Evolutionary conservation across 306 rosid genomes (phyloP), one percentile per base, ranked within the genome.

Genomic region (Glycyrrhiza uralensis): DNA sequence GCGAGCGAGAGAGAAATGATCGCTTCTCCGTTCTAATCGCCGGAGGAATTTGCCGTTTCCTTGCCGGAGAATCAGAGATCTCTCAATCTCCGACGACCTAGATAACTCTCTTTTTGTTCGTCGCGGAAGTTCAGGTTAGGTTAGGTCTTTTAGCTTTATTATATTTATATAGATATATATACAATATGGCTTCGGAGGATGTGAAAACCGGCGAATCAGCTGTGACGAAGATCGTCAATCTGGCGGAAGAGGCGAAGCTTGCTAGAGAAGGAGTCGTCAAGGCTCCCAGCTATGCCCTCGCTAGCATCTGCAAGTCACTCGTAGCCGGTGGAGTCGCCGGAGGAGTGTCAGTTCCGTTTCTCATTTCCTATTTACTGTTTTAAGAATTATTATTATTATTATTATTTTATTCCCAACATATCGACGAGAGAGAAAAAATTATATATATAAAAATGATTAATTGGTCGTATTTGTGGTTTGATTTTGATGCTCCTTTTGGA

Each of bases 251-350:
- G 65, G 93, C 97, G 17, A 95, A 95, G 92, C 92, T 88, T 28
- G 91, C 97, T 1, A 80, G 96, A 50, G 99, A 89, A 64, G 96
- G 92, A 45, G 99, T 91, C 19, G 99, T 95, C 32, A 88, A 81
- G 74, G 85, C 97, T 55, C 97, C 92, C 0, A 86, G 66, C 77
- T 72, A 83, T 54, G 97, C 96, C 0, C 26, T 86, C 7, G 82
- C 73, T 13, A 88, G 84, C 72, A 84, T 91, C 82, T 89, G 96
- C 92, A 95, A 91, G 79, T 91, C 96, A 36, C 95, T 95, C 22
- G 79, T 89, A 7, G 99, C 99, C 3, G 97, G 99, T 68, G 99
- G 99, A 14, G 96, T 95, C 78, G 99, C 99, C 0, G 99, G 99
- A 47, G 99, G 97, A 82, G 91, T 95, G 99, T 95, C 80, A 95